Conservation (phyloP, 805 yeast genomes). For the Hanseniaspora occidentalis region DNA sequence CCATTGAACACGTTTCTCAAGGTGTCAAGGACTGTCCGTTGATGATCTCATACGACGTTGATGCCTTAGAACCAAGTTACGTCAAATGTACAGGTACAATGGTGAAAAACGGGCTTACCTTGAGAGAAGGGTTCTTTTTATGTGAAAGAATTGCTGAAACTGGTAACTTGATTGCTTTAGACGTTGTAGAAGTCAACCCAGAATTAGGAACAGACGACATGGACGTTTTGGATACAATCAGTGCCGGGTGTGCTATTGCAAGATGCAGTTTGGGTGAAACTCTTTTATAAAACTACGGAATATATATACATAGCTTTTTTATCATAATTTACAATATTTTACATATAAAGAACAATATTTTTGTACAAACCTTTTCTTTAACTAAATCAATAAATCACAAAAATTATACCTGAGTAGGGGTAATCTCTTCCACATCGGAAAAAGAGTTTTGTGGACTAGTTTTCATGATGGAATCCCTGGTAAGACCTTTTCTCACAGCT, state of each 20-base stretch:
- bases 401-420: too few species aligned
- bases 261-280: conserved; percentile 94
- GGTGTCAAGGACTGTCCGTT: conserved; percentile 37
- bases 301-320: too few species aligned
- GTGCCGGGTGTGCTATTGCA: conserved; percentile 82
- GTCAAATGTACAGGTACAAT: conserved; percentile 98
- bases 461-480: conserved; percentile 17
- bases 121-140: conserved; percentile 86
- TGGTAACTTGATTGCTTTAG: conserved; percentile 79
- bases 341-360: background rate
- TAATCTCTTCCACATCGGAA: too few species aligned
- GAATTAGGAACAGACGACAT: conserved; percentile 63
- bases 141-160: conserved; percentile 88
- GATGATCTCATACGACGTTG: conserved; percentile 90
- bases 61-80: conserved; percentile 81
- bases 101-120: conserved; percentile 88
- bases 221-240: conserved; percentile 73
- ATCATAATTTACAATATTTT: background rate
- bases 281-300: conserved; percentile 23
- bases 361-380: too few species aligned
- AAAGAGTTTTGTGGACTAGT: too few species aligned
- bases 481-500: conserved; percentile 79
- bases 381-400: too few species aligned
- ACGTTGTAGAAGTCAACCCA: conserved; percentile 91
- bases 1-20: conserved; percentile 57